Conservation (phyloP, 2,329 filamentous ascomycete species). For the Mycosphaerella sp. region DNA sequence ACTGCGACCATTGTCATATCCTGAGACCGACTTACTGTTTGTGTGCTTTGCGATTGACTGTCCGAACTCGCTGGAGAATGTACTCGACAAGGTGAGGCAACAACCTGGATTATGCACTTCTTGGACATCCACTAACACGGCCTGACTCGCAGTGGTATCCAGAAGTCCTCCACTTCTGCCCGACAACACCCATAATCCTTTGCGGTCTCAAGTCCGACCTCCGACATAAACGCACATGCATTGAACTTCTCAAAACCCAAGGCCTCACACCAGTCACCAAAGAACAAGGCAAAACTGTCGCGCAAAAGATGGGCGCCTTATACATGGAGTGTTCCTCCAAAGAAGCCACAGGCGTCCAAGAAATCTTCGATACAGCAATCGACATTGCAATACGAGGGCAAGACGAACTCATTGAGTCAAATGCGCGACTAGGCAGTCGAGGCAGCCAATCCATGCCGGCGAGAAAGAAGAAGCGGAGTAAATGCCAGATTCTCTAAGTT, state of each 20-base stretch:
- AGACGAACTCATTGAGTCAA: constrained; percentile 40
- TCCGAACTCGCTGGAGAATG: constrained; percentile 95
- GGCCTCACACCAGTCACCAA: constrained; percentile 90
- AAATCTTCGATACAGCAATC: constrained; percentile 91
- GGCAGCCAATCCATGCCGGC: constrained; percentile 34
- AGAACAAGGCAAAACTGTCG: constrained; percentile 81
- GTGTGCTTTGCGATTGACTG: constrained; percentile 99
- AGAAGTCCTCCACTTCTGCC: constrained; percentile 97
- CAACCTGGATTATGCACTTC: neutral
- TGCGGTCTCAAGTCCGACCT: constrained; percentile 96
- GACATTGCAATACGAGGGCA: constrained; percentile 77
- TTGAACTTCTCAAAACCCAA: constrained; percentile 97
- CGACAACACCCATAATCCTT: constrained; percentile 90
- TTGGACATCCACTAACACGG: constrained; percentile 13
- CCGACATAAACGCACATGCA: constrained; percentile 89
- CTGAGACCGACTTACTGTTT: constrained; percentile 94
- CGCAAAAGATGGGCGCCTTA: constrained; percentile 84
- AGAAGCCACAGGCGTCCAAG: constrained; percentile 91
- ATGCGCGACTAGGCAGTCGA: constrained; percentile 38
- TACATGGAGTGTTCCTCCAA: constrained; percentile 99
- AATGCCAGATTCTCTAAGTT: constrained; percentile 68
- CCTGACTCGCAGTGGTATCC: constrained; percentile 75
- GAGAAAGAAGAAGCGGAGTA: constrained; percentile 76
- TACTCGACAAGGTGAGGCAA: constrained; percentile 83
- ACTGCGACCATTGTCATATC: constrained; percentile 89